Base-by-base conservation (phyloP, 179 eudicot species). In the Beta corolliflora region DNA sequence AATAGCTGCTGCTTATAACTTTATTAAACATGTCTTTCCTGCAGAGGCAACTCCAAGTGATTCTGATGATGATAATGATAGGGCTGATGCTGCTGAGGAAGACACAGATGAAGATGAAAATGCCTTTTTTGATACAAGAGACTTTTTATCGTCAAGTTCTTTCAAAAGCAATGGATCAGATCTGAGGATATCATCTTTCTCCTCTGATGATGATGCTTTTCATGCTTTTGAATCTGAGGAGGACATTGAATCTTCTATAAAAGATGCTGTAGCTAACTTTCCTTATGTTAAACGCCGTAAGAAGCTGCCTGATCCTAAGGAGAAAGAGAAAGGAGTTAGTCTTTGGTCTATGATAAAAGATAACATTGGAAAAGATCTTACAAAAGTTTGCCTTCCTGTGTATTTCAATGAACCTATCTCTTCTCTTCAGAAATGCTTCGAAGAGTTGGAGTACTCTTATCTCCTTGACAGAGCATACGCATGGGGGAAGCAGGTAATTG, bases 331-430 rank as follows among this genome's bases (percentile, higher is more conserved):
- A 81, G 98, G 98, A 79, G 92, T 95, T 72, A 95, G 98, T 82
- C 92, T 95, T 21, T 95, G 99, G 99, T 91, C 98, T 15, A 92
- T 95, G 93, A 95, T 95, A 79, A 95, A 95, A 86, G 99, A 95
- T 81, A 95, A 95, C 81, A 94, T 95, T 13, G 99, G 99, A 77
- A 95, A 94, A 88, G 99, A 95, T 86, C 93, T 95, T 72, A 91
- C 99, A 69, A 95, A 90, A 94, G 98, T 95, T 71, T 95, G 99
- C 77, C 98, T 95, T 58, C 99, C 98, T 29, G 99, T 95, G 58
- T 96, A 94, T 84, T 96, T 96, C 80, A 96, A 94, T 76, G 99
- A 94, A 81, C 98, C 99, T 75, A 86, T 96, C 76, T 96, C 99
- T 44, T 91, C 99, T 67, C 91, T 96, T 79, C 99, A 94, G 77